Evolutionary conservation across 345 rosid species (phyloP), one percentile per base, ranked within the genome.

Genomic region (Eucalyptus globulus): DNA sequence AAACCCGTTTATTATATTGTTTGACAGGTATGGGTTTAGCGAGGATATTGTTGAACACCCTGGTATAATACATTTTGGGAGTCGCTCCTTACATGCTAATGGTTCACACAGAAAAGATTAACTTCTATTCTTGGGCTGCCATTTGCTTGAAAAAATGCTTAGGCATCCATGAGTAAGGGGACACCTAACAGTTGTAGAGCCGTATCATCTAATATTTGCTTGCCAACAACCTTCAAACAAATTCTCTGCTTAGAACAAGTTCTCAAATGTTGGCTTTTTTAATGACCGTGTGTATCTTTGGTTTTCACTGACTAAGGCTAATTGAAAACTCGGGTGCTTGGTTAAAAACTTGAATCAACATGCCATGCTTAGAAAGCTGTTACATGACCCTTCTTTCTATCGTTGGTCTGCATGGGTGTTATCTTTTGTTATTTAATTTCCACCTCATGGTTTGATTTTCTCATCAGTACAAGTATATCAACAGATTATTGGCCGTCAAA

Each of bases 21-120:
- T 44, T 88, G 88, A 89, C 96, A 97, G 99, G 95, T 97, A 96
- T 91, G 98, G 99, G 19, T 97, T 97, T 90, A 97, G 97, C 97
- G 94, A 94, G 93, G 96, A 96, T 88, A 89, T 97, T 87, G 99
- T 97, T 69, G 99, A 97, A 91, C 95, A 95, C 89, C 99, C 99
- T 87, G 98, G 99, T 96, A 94, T 86, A 29, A 83, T 49, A 54
- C 34, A 67, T 65, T 88, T 86, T 54, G 44, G 80, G 49, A 54
- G 58, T 40, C 5, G 37, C 87, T 51, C 45, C 14, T 47, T 9
- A 72, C 86, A 31, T 65, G 83, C 53, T 49, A 37, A 14, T 11
- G 6, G 47, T 76, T 21, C 85, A 21, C 85, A 11, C 47, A 21
- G 13, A 40, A 40, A 21, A 40, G 85, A 76, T 76, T 40, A 40